Evolutionary conservation across 805 yeast species (phyloP).

Genomic region (Scheffersomyces spartinae): DNA sequence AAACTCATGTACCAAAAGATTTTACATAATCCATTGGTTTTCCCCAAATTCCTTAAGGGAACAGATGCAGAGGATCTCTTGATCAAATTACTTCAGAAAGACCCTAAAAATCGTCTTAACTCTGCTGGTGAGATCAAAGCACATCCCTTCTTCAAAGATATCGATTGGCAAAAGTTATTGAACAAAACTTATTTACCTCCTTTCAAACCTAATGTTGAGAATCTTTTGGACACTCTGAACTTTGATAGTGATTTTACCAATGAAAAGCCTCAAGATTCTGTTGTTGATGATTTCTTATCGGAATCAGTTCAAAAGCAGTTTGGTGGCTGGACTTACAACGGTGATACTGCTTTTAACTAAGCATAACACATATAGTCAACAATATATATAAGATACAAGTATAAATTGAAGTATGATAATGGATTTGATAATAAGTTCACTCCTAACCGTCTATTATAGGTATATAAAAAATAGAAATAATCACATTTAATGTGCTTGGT

Average conservation of each 20-base stretch:
- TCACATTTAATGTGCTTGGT: no score
- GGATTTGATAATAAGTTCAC: no score
- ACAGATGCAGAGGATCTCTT: constrained; percentile 76
- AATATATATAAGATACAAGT: no score
- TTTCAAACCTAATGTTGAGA: constrained; percentile 81
- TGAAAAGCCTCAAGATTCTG: constrained; percentile 91
- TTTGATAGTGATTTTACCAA: constrained; percentile 87
- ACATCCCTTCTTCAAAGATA: constrained; percentile 78
- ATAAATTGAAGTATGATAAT: no score
- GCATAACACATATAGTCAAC: no score
- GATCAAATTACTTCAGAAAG: constrained; percentile 66
- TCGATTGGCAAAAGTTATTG: constrained; percentile 78
- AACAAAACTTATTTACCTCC: constrained; percentile 91
- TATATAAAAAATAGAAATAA: no score
- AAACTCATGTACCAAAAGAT: constrained; percentile 92
- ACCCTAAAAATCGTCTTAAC: constrained; percentile 67
- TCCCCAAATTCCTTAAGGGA: constrained; percentile 76
- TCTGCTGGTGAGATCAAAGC: constrained; percentile 78
- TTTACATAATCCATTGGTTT: constrained; percentile 74
- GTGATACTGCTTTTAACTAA: constrained; percentile 29
- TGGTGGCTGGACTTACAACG: constrained; percentile 98
- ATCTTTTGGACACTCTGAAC: constrained; percentile 82
- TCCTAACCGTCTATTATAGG: no score
- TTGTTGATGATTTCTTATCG: constrained; percentile 82
- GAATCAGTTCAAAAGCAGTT: constrained; percentile 96